Evolutionary conservation across 2,329 filamentous ascomycete genomes (phyloP), one percentile per base, ranked within the genome.

Genomic region (Colletotrichum sublineola): DNA sequence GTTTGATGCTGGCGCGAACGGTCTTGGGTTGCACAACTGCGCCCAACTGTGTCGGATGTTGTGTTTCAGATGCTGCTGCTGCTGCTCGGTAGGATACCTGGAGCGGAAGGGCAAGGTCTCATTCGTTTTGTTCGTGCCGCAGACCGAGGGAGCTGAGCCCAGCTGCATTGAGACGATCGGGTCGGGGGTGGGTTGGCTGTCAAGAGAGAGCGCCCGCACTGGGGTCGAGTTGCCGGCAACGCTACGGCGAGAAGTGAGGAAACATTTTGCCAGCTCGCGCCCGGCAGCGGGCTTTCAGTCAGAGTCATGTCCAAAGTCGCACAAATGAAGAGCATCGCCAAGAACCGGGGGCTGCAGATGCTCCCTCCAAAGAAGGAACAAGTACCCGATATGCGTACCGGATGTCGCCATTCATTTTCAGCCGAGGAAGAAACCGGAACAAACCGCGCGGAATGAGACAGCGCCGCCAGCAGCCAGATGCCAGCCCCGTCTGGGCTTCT

Each of bases 1-100:
- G 36, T 12, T 64, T 65, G 48, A 31, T 52, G 69, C 38, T 52
- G 31, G 24, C 24, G 29, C 31, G 46, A 64, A 65, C 46, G 56
- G 15, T 46, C 38, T 42, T 42, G 24, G 50, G 66, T 69, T 38
- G 38, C 66, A 72, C 58, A 65, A 64, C 40, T 55, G 55, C 61
- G 55, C 55, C 44, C 69, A 48, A 48, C 46, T 38, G 60, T 65
- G 60, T 65, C 70, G 48, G 60, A 65, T 65, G 66, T 65, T 57
- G 57, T 60, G 70, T 73, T 70, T 73, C 70, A 70, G 66, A 69
- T 65, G 60, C 64, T 24, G 66, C 55, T 64, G 69, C 38, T 40
- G 40, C 42, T 20, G 42, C 42, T 44, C 55, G 46, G 68, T 56
- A 48, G 52, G 18, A 36, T 20, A 44, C 42, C 18, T 44, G 24